Base-by-base conservation (phyloP, 2,329 filamentous ascomycete species). In the Rutstroemia sp. region DNA sequence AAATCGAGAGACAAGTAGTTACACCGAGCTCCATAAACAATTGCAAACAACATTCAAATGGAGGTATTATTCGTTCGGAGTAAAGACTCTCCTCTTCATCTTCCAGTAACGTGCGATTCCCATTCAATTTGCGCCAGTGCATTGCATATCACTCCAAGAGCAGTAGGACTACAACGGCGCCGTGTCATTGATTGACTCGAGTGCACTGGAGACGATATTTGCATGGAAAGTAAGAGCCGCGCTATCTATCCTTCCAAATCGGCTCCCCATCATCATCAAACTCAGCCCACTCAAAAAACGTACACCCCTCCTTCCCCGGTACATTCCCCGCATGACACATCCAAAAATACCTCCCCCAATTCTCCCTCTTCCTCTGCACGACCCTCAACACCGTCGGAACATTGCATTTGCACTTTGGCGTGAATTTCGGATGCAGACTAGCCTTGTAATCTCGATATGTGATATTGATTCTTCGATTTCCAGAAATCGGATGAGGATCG, bases 221-320 rank as follows among this genome's bases (percentile, higher is more conserved):
- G 23, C 23, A 23, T 23, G 2, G 21, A 23, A 23, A 23, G 23
- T 23, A 23, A 23, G 23, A 23, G 23, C 23, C 23, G 23, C 16
- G 7, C 4, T 2, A 1, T 17, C 19, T 54, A 5, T 27, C 14
- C 1, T 64, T 63, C 83, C 86, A 89, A 1, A 83, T 74, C 0
- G 92, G 91, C 63, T 88, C 83, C 1, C 92, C 92, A 69, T 96
- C 87, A 38, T 95, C 84, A 64, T 92, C 86, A 71, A 96, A 95
- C 54, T 86, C 80, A 0, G 88, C 90, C 91, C 91, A 96, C 60
- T 88, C 78, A 64, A 96, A 95, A 66, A 87, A 94, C 0, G 79
- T 75, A 66, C 91, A 96, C 5, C 81, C 83, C 40, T 83, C 73
- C 72, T 78, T 86, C 48, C 81, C 86, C 0, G 86, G 86, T 2